Conservation (phyloP, 2,329 filamentous ascomycete genomes). For the Aureobasidium sp. region DNA sequence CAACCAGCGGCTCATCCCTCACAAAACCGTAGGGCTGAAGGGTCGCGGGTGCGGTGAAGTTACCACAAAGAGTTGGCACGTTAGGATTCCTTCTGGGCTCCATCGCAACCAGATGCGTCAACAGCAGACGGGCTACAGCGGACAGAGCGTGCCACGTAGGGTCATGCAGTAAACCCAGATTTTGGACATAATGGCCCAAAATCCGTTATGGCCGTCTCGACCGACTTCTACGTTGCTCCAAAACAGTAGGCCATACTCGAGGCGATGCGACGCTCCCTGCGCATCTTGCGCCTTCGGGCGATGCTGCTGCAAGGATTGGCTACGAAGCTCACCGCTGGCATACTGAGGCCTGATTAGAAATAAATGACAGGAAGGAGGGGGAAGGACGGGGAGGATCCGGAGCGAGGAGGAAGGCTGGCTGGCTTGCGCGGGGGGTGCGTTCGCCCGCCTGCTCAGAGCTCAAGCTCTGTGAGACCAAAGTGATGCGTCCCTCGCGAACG, state of each 20-base stretch:
- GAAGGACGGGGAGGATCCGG: slow-evolving; percentile 4
- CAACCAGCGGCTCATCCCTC: slow-evolving; percentile 3
- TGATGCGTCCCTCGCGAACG: slow-evolving; percentile 1
- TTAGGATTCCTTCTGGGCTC: not conserved
- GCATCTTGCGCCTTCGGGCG: slow-evolving; percentile 9
- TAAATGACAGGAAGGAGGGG: slow-evolving; percentile 2
- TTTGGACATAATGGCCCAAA: not conserved
- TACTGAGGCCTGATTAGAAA: slow-evolving; percentile 8
- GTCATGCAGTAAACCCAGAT: slow-evolving; percentile 10
- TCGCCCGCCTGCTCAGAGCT: not conserved
- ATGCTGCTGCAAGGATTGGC: slow-evolving; percentile 12
- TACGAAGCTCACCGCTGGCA: slow-evolving; percentile 9
- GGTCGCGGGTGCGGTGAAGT: slow-evolving; percentile 10
- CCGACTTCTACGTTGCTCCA: not conserved
- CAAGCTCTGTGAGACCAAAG: slow-evolving; percentile 8
- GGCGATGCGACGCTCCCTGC: slow-evolving; percentile 10
- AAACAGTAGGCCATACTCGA: not conserved
- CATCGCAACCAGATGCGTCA: not conserved
- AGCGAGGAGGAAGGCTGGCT: slow-evolving; percentile 4
- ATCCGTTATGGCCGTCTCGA: slow-evolving; percentile 3
- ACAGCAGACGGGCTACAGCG: not conserved
- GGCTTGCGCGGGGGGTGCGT: slow-evolving; percentile 1
- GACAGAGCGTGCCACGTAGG: slow-evolving; percentile 2
- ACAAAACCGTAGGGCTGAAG: slow-evolving; percentile 13
- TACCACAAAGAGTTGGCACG: not conserved